Evolutionary conservation across 2,329 filamentous ascomycete genomes (phyloP).

Genomic region (Aspergillus intermedius): DNA sequence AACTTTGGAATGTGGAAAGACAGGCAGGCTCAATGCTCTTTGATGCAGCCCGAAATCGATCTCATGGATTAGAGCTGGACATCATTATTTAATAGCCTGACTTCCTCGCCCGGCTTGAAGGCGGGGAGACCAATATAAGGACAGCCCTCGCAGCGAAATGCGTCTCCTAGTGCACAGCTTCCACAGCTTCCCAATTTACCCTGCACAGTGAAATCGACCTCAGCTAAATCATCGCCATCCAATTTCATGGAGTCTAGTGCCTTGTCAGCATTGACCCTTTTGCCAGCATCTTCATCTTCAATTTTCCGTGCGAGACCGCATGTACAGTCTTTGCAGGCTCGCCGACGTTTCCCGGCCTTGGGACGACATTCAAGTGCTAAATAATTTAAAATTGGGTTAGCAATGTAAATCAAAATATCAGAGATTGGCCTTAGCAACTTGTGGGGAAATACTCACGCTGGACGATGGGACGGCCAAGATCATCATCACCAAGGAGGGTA

Average conservation of each 20-base stretch:
- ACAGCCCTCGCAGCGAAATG: slow-evolving; percentile 67
- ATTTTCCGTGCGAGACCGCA: slow-evolving; percentile 84
- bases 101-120: slow-evolving; percentile 96
- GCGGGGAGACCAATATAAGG: slow-evolving; percentile 89
- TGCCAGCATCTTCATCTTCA: slow-evolving; percentile 72
- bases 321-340: slow-evolving; percentile 96
- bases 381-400: not conserved
- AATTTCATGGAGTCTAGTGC: slow-evolving; percentile 55
- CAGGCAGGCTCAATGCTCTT: too few relatives aligned
- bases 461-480: slow-evolving; percentile 68
- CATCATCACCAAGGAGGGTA: slow-evolving; percentile 74
- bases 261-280: slow-evolving; percentile 58
- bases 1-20: too few relatives aligned
- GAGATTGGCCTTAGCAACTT: not conserved
- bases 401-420: not conserved
- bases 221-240: slow-evolving; percentile 65
- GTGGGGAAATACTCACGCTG: slow-evolving; percentile 59
- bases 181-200: slow-evolving; percentile 94
- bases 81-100: slow-evolving; percentile 76
- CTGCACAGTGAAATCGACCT: slow-evolving; percentile 95
- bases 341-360: slow-evolving; percentile 77
- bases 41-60: too few relatives aligned
- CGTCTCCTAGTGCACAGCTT: slow-evolving; percentile 89
- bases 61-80: slow-evolving; percentile 59
- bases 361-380: slow-evolving; percentile 79